These are phyloP conservation scores for Colletotrichum zoysiae DNA, from an alignment of 2,329 filamentous ascomycete genomes.

Conservation along the genomic window DNA sequence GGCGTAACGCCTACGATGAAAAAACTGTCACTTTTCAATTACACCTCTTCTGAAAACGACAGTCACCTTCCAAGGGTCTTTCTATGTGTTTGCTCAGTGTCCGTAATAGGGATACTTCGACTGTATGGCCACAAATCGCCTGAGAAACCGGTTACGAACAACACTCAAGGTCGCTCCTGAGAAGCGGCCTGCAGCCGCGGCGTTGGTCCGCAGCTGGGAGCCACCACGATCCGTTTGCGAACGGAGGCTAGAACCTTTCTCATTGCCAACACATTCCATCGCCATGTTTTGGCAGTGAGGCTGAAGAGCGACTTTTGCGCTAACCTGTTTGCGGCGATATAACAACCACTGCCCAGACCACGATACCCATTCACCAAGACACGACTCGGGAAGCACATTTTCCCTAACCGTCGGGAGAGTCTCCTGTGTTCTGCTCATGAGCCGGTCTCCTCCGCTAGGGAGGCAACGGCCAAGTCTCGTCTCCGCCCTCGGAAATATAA, in stretches of 20 bases:
- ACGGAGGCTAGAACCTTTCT: background rate
- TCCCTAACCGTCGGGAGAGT: background rate
- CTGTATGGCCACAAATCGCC: background rate
- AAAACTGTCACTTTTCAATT: too few species aligned
- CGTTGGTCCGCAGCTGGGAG: background rate
- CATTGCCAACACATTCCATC: background rate
- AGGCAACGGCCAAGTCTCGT: background rate
- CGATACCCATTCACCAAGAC: background rate
- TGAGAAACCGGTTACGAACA: background rate
- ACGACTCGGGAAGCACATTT: background rate
- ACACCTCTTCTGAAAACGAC: background rate
- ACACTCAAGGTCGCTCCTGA: background rate
- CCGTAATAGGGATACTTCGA: rapidly evolving
- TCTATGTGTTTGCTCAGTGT: background rate
- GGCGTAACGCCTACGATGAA: background rate
- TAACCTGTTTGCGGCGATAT: background rate
- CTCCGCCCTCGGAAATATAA: conserved; percentile 24
- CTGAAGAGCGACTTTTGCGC: background rate
- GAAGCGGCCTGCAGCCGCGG: background rate
- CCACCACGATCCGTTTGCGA: background rate
- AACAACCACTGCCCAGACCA: background rate
- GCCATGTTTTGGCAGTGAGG: background rate
- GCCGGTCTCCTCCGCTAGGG: background rate
- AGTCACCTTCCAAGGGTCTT: rapidly evolving
- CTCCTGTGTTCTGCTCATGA: background rate